Evolutionary conservation across 768 basidiomycete genomes (phyloP), one percentile per base, ranked within the genome.

Genomic region (Strobilomyces echinocephalus): DNA sequence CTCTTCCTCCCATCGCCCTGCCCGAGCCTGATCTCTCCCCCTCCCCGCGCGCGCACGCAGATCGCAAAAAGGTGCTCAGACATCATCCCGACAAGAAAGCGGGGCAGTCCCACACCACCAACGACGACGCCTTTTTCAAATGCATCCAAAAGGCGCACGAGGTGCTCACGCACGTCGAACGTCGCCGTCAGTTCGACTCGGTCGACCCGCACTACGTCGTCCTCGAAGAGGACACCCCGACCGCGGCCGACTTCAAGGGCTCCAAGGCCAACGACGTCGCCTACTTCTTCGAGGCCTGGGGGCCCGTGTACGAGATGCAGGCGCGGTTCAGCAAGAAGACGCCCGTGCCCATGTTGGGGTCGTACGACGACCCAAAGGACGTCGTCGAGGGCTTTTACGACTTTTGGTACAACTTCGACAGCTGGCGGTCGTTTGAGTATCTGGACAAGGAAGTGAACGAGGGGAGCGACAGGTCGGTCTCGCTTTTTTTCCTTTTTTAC

Each of bases 331-430:
- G 92, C 60, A 85, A 84, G 61, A 75, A 68, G 50, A 80, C 88
- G 67, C 93, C 94, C 12, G 91, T 93, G 8, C 95, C 92, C 7
- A 70, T 77, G 54, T 80, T 99, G 26, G 95, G 95, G 10, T 71
- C 71, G 28, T 71, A 79, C 55, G 79, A 88, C 42, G 82, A 86
- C 20, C 69, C 84, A 53, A 95, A 97, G 72, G 80, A 81, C 59
- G 81, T 82, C 52, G 95, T 97, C 50, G 91, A 95, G 69, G 79
- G 74, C 7, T 97, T 99, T 79, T 99, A 99, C 77, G 89, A 97
- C 71, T 97, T 95, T 72, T 99, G 94, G 93, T 98, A 99, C 79
- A 95, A 95, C 79, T 95, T 99, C 73, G 95, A 97, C 72, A 91
- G 88, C 60, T 99, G 95, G 95, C 79, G 95, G 63, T 91, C 87